These are phyloP conservation scores for Fusarium metavorans DNA, from an alignment of 2,329 filamentous ascomycete species.

Conservation along the genomic window DNA sequence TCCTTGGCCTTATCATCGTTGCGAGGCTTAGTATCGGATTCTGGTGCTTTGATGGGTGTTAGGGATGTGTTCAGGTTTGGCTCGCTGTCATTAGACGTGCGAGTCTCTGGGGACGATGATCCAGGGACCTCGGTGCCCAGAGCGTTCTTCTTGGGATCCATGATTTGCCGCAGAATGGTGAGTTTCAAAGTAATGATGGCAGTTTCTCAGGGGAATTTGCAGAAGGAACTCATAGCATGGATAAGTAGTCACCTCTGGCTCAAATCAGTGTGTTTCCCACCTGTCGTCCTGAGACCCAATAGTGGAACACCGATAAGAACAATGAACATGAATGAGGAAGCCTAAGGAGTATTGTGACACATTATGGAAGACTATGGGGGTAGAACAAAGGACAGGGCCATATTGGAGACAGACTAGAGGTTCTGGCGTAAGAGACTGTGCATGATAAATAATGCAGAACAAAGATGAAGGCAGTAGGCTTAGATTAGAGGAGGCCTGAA, in stretches of 20 bases:
- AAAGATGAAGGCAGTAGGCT: background rate
- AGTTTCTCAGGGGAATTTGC: background rate
- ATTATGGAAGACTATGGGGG: background rate
- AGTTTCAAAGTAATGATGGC: background rate
- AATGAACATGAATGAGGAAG: background rate
- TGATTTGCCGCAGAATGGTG: background rate
- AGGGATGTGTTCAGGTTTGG: background rate
- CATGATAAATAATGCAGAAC: background rate
- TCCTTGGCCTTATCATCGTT: background rate
- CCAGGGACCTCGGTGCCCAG: background rate
- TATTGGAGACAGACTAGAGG: background rate
- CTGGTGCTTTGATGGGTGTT: background rate
- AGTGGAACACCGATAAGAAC: background rate
- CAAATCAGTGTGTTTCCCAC: background rate
- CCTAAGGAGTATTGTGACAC: background rate
- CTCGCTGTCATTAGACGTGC: background rate
- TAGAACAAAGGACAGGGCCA: constrained; percentile 4
- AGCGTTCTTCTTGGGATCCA: background rate
- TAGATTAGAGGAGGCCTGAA: background rate
- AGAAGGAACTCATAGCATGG: background rate
- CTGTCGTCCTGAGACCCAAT: background rate
- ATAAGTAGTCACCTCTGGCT: background rate
- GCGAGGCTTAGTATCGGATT: background rate
- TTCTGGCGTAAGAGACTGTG: background rate
- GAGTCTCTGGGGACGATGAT: background rate